Evolutionary conservation across 2,329 filamentous ascomycete species (phyloP).

Genomic region (Bisporella sp.): DNA sequence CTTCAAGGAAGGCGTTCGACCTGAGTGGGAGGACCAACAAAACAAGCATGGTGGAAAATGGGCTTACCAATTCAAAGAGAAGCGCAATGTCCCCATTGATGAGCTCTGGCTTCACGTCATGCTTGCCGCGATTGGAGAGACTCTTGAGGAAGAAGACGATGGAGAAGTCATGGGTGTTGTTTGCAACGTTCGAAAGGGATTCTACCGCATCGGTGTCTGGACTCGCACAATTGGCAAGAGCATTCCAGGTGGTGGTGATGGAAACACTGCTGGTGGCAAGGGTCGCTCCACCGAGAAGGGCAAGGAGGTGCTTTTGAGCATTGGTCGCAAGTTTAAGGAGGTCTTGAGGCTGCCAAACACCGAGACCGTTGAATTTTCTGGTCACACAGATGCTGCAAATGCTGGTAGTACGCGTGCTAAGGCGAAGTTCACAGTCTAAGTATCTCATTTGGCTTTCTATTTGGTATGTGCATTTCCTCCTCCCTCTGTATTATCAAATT

Average conservation of each 20-base stretch:
- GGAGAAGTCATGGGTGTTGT: slow-evolving; percentile 99
- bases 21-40: slow-evolving; percentile 96
- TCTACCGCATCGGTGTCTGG: slow-evolving; percentile 97
- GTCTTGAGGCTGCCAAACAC: slow-evolving; percentile 70
- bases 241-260: slow-evolving; percentile 68
- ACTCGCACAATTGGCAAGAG: slow-evolving; percentile 88
- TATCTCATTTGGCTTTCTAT: background rate
- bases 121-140: slow-evolving; percentile 94
- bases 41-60: slow-evolving; percentile 99
- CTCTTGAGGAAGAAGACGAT: slow-evolving; percentile 92
- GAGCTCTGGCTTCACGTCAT: slow-evolving; percentile 96
- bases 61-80: slow-evolving; percentile 97
- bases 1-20: slow-evolving; percentile 94
- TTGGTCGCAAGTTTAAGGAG: slow-evolving; percentile 89
- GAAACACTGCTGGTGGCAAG: slow-evolving; percentile 68
- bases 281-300: slow-evolving; percentile 75
- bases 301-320: slow-evolving; percentile 73
- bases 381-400: slow-evolving; percentile 90
- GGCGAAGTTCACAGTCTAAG: slow-evolving; percentile 82
- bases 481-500: too few relatives aligned
- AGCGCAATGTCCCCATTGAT: slow-evolving; percentile 85
- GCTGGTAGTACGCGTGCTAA: slow-evolving; percentile 91
- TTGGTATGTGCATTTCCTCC: too few relatives aligned
- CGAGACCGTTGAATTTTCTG: slow-evolving; percentile 88
- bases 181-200: slow-evolving; percentile 96